These are phyloP conservation scores for Beauveria sp. DNA, from an alignment of 2,329 filamentous ascomycete species.

Conservation along the genomic window DNA sequence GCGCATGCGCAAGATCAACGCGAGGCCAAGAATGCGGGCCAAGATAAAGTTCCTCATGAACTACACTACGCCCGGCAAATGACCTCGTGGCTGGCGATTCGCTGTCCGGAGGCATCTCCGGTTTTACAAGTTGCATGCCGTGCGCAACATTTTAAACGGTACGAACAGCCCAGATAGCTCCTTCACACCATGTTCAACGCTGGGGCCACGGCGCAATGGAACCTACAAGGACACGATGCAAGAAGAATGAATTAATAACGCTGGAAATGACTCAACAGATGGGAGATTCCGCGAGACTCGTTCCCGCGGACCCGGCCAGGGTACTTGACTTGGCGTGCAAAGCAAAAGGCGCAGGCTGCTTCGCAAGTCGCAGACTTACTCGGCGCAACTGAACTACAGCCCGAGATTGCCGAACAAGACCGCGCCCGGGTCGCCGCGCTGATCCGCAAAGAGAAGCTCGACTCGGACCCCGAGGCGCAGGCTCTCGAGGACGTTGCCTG, in stretches of 20 bases:
- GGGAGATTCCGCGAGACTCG: constrained; percentile 68
- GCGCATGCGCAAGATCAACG: constrained; percentile 38
- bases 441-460: constrained; percentile 71
- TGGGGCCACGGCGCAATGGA: too few relatives aligned
- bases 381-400: constrained; percentile 26
- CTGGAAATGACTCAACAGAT: constrained; percentile 33
- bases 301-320: constrained; percentile 70
- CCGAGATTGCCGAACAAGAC: constrained; percentile 39
- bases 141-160: constrained; percentile 75
- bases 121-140: constrained; percentile 67
- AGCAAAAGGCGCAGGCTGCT: constrained; percentile 60
- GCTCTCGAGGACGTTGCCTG: constrained; percentile 79
- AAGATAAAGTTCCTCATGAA: constrained; percentile 58
- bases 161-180: constrained; percentile 1
- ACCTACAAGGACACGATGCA: too few relatives aligned
- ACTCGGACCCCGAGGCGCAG: constrained; percentile 55
- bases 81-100: constrained; percentile 61
- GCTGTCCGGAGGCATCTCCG: constrained; percentile 55
- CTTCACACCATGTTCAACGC: too few relatives aligned
- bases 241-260: not conserved
- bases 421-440: constrained; percentile 58
- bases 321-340: constrained; percentile 73
- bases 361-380: constrained; percentile 48
- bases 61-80: constrained; percentile 76
- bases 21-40: constrained; percentile 28